Evolutionary conservation across 306 rosid genomes (phyloP).

Genomic region (Abrus pulchellus): DNA sequence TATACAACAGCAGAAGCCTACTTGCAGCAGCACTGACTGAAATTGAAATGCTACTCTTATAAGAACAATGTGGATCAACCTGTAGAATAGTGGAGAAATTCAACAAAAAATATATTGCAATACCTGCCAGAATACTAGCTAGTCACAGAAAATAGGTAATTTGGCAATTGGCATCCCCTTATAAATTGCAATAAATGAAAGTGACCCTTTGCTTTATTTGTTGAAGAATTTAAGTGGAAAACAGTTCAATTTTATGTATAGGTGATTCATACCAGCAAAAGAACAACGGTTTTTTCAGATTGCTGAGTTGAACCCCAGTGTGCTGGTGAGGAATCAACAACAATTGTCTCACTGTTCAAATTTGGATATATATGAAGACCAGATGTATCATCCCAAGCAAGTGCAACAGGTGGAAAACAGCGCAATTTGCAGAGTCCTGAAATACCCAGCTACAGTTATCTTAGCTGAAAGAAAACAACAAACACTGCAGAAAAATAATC

Average conservation of each 20-base stretch:
- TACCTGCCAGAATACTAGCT: conserved; percentile 31
- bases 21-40: conserved; percentile 77
- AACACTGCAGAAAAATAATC: conserved; percentile 42
- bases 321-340: conserved; percentile 92
- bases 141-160: neutral
- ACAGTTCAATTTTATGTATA: conserved; percentile 10
- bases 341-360: conserved; percentile 70
- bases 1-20: conserved; percentile 83
- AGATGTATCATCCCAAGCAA: conserved; percentile 93
- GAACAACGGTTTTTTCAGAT: conserved; percentile 82
- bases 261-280: conserved; percentile 75
- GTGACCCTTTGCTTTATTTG: neutral
- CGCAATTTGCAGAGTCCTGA: conserved; percentile 93
- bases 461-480: conserved; percentile 35
- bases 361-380: conserved; percentile 91
- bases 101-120: conserved; percentile 33
- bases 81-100: conserved; percentile 57
- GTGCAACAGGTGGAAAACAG: conserved; percentile 96
- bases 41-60: conserved; percentile 69
- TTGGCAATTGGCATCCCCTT: conserved; percentile 2
- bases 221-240: conserved; percentile 11
- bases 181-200: conserved; percentile 42
- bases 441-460: conserved; percentile 51
- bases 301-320: conserved; percentile 75
- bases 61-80: conserved; percentile 99